Conservation (phyloP, 441 rosid genomes). For the Pelargonium cotyledonis region DNA sequence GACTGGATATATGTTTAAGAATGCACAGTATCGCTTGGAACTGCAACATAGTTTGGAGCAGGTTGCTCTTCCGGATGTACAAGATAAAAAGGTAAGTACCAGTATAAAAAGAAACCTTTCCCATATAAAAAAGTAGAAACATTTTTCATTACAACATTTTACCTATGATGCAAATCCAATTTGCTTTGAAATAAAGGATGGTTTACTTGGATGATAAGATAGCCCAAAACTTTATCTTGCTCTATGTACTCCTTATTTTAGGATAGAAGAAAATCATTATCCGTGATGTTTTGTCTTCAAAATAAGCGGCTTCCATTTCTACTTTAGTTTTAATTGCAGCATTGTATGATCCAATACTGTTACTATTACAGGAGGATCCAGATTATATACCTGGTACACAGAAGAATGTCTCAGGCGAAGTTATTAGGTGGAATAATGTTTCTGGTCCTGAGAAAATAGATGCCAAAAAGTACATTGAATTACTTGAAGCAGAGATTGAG, state of each 20-base stretch:
- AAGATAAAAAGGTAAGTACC: conserved; percentile 43
- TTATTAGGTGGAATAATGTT: conserved; percentile 78
- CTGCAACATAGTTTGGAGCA: conserved; percentile 90
- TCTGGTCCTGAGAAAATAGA: conserved; percentile 89
- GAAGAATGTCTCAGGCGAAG: conserved; percentile 90
- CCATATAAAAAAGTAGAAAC: background rate
- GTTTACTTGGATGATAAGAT: background rate
- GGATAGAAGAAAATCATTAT: background rate
- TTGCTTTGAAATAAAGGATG: background rate
- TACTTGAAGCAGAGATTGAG: conserved; percentile 92
- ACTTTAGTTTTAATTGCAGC: background rate
- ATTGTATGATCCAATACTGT: conserved; percentile 12
- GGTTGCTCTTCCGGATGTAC: conserved; percentile 72
- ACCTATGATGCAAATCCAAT: background rate
- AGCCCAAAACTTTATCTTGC: background rate
- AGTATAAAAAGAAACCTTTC: background rate
- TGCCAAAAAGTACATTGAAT: conserved; percentile 82
- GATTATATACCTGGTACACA: conserved; percentile 91
- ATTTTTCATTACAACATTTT: no score
- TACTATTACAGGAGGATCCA: conserved; percentile 41
- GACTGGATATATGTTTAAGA: conserved; percentile 98
- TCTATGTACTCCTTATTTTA: background rate
- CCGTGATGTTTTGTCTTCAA: background rate
- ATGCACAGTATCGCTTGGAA: conserved; percentile 81
- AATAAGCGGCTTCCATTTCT: background rate